These are phyloP conservation scores for Microstegium vimineum DNA, from an alignment of 176 grass and related monocot species.

Conservation along the genomic window DNA sequence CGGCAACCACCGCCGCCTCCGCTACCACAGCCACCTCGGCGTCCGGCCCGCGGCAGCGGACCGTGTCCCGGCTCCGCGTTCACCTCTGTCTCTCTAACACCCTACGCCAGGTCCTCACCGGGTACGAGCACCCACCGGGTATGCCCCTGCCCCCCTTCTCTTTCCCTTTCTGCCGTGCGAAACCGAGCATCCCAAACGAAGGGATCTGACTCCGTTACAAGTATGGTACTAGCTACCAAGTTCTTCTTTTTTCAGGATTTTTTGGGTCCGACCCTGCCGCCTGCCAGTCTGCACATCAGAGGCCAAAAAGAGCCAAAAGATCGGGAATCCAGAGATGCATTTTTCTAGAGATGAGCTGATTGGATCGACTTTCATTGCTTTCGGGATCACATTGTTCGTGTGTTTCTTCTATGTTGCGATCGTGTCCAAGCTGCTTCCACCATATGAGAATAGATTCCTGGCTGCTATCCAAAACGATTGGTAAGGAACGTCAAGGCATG, in stretches of 20 bases:
- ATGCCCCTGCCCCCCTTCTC: not conserved
- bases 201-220: not conserved
- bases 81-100: not conserved
- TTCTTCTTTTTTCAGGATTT: not conserved
- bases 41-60: not conserved
- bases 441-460: constrained; percentile 36
- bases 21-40: not conserved
- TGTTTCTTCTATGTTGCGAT: constrained; percentile 37
- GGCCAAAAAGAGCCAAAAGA: not conserved
- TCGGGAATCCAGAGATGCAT: not conserved
- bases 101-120: not conserved
- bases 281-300: not conserved
- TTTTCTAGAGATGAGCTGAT: constrained; percentile 7
- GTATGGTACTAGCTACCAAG: not conserved
- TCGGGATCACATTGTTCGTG: constrained; percentile 30
- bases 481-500: constrained; percentile 6
- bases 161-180: not conserved
- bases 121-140: not conserved
- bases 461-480: constrained; percentile 48
- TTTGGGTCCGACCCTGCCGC: not conserved
- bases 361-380: constrained; percentile 6
- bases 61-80: not conserved
- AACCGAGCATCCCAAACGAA: not conserved
- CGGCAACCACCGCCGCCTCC: constrained; percentile 33
- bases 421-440: constrained; percentile 54